phyloP scores from a whole-genome alignment of 2,329 filamentous ascomycete species.

The Alternaria angustiovoidea region DNA sequence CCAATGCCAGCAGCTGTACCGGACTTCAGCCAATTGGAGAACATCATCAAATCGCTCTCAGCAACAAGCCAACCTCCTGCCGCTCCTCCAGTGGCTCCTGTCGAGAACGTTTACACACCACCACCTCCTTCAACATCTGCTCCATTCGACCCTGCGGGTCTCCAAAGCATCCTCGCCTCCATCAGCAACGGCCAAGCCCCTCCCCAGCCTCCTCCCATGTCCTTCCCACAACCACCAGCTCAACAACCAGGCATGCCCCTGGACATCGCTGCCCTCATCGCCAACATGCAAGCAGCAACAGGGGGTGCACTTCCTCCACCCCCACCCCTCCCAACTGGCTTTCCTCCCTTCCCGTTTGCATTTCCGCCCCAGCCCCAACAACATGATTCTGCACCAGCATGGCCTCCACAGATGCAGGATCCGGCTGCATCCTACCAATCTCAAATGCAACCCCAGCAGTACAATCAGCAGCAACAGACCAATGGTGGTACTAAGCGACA shows the following conservation, averaged over 20 bases:
- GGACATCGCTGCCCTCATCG: slow-evolving; percentile 36
- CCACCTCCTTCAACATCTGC: slow-evolving; percentile 28
- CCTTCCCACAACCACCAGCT: slow-evolving; percentile 21
- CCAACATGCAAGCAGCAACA: slow-evolving; percentile 32
- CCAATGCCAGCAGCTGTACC: slow-evolving; percentile 19
- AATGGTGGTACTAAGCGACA: slow-evolving; percentile 48
- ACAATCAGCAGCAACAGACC: slow-evolving; percentile 31
- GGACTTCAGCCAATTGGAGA: slow-evolving; percentile 39
- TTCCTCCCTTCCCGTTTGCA: slow-evolving; percentile 24
- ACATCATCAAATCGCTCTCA: slow-evolving; percentile 40
- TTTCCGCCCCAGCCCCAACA: slow-evolving; percentile 27
- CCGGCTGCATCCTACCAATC: slow-evolving; percentile 17
- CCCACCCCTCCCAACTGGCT: slow-evolving; percentile 34
- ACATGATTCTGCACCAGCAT: slow-evolving; percentile 13
- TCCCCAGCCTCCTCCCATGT: slow-evolving; percentile 23
- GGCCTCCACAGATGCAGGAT: slow-evolving; percentile 26
- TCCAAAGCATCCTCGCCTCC: slow-evolving; percentile 42
- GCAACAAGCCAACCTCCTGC: slow-evolving; percentile 18
- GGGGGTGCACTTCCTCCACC: slow-evolving; percentile 30
- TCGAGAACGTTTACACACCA: slow-evolving; percentile 30
- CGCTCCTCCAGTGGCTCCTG: slow-evolving; percentile 19
- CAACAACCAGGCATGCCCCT: slow-evolving; percentile 25
- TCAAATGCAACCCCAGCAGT: slow-evolving; percentile 18
- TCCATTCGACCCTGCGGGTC: slow-evolving; percentile 35
- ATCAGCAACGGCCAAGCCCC: slow-evolving; percentile 21